Percentiles rank a stretch among this genome's conserved stretches.
These are phyloP conservation scores for Paracorniculantispora psalliotae DNA, from an alignment of 2,329 filamentous ascomycete genomes.

Conservation along the genomic window DNA sequence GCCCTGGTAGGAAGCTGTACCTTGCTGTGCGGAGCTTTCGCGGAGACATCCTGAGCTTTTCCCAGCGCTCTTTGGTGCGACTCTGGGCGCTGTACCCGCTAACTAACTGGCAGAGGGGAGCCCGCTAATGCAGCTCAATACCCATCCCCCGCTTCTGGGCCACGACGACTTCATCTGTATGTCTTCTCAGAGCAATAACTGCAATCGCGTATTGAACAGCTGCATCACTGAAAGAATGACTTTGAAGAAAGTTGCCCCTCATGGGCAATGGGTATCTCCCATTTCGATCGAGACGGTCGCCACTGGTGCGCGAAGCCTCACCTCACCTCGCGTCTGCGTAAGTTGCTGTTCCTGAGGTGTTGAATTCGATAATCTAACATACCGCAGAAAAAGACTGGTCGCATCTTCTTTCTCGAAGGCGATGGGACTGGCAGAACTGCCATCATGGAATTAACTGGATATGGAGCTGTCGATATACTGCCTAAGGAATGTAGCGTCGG, in stretches of 20 bases:
- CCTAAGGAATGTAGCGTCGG: slow-evolving; percentile 38
- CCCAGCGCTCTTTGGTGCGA: neutral
- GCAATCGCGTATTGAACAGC: too few relatives aligned
- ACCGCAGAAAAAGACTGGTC: slow-evolving; percentile 23
- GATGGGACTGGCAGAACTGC: slow-evolving; percentile 36
- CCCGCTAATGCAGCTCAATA: neutral
- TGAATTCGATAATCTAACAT: neutral
- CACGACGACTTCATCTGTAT: neutral
- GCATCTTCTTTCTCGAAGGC: slow-evolving; percentile 35
- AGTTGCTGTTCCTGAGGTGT: neutral
- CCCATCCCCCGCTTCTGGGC: neutral
- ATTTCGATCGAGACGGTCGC: slow-evolving; percentile 34
- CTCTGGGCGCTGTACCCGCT: neutral
- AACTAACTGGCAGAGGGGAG: neutral
- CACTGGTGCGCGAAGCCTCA: slow-evolving; percentile 29
- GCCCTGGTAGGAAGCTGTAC: neutral
- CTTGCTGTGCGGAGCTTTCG: too few relatives aligned
- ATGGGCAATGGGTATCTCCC: slow-evolving; percentile 36
- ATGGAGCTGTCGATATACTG: slow-evolving; percentile 35
- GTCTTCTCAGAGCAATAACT: neutral
- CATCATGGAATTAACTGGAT: slow-evolving; percentile 38
- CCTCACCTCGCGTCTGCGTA: slow-evolving; percentile 33
- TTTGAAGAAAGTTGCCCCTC: slow-evolving; percentile 24
- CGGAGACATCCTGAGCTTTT: too few relatives aligned
- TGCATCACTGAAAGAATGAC: slow-evolving; percentile 18